Percentiles rank a stretch among this genome's conserved stretches.
Conservation (phyloP, 2,329 filamentous ascomycete species). For the Fusarium fracticaudum region DNA sequence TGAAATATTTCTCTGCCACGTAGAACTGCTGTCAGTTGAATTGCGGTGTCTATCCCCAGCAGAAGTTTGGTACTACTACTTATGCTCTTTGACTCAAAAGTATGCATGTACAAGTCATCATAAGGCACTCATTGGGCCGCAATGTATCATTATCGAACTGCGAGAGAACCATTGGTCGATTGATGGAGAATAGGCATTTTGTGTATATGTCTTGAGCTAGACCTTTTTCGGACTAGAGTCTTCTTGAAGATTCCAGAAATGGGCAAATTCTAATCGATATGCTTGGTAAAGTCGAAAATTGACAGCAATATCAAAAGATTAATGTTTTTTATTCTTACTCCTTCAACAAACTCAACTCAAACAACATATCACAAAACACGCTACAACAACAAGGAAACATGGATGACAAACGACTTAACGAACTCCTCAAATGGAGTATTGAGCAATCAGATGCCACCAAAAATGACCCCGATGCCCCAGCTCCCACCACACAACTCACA, state of each 20-base stretch:
- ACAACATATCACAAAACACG: not conserved
- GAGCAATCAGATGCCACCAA: conserved; percentile 55
- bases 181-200: conserved; percentile 31
- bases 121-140: not conserved
- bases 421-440: conserved; percentile 81
- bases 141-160: conserved; percentile 8
- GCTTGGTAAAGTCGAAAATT: conserved; percentile 31
- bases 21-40: conserved; percentile 22
- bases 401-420: conserved; percentile 71
- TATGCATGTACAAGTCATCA: not conserved
- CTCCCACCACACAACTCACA: conserved; percentile 61
- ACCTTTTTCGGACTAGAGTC: conserved; percentile 27
- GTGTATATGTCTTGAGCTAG: conserved; percentile 37
- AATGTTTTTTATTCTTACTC: conserved; percentile 1
- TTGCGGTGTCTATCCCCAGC: not conserved
- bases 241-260: conserved; percentile 57
- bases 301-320: conserved; percentile 17
- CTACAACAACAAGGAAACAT: conserved; percentile 44
- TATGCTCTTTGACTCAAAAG: not conserved
- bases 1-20: conserved; percentile 42
- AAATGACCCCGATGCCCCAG: conserved; percentile 45
- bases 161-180: conserved; percentile 1
- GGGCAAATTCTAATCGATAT: conserved; percentile 42
- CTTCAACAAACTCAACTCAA: not conserved
- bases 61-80: not conserved